phyloP scores from a whole-genome alignment of 1,139 yeast species.

The Dujonia santamariae region DNA sequence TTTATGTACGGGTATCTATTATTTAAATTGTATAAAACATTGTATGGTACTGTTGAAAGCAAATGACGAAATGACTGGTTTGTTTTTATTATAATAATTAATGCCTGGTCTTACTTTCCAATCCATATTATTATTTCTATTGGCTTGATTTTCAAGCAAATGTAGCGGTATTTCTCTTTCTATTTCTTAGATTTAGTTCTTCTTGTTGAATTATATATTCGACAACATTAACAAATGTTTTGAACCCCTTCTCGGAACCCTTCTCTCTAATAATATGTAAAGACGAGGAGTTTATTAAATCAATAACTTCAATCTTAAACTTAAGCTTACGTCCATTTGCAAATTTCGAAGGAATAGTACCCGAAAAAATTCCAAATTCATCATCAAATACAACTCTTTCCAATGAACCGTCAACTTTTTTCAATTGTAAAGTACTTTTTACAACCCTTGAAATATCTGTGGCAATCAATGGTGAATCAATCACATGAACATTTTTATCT shows the following conservation, averaged over 20 bases:
- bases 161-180: no score
- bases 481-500: constrained; percentile 25
- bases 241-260: constrained; percentile 70
- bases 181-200: constrained; percentile 20
- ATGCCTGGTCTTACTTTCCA: no score
- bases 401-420: constrained; percentile 51
- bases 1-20: no score
- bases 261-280: constrained; percentile 54
- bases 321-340: constrained; percentile 47
- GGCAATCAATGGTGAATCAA: constrained; percentile 33
- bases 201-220: constrained; percentile 35
- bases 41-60: no score
- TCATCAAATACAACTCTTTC: constrained; percentile 39
- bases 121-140: no score
- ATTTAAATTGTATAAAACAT: no score
- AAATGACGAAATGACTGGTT: no score
- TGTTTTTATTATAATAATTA: no score
- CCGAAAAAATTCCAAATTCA: constrained; percentile 44
- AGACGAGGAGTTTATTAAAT: constrained; percentile 40
- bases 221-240: constrained; percentile 51
- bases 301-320: constrained; percentile 45
- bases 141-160: no score
- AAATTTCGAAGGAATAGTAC: constrained; percentile 46
- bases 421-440: constrained; percentile 42
- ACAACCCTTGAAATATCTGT: constrained; percentile 32